Conservation (phyloP, 179 eudicot genomes). For the Drosera spatulata region DNA sequence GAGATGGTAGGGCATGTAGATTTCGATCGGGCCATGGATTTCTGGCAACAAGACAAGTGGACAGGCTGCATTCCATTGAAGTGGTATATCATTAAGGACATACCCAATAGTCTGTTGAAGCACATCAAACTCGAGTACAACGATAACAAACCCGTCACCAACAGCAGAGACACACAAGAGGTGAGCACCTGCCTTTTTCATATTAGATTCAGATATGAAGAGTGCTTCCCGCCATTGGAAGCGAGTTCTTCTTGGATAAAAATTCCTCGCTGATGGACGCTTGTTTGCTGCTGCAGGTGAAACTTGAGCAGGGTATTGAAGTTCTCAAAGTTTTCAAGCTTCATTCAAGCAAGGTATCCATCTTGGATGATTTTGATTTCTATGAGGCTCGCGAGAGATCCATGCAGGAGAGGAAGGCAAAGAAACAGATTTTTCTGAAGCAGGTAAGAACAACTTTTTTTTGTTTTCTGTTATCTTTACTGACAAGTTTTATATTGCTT, state of each 20-base stretch:
- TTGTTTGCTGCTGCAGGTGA: conserved; percentile 41
- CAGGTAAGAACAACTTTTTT: conserved; percentile 28
- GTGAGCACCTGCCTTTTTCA: conserved; percentile 15
- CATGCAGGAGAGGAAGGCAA: conserved; percentile 83
- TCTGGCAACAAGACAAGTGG: conserved; percentile 99
- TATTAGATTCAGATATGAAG: too few relatives aligned
- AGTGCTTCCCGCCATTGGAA: too few relatives aligned
- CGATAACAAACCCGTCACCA: conserved; percentile 90
- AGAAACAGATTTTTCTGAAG: conserved; percentile 57
- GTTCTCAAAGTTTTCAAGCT: conserved; percentile 64
- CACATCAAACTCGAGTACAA: conserved; percentile 79
- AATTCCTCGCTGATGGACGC: not conserved
- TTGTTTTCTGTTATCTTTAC: too few relatives aligned
- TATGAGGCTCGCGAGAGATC: conserved; percentile 73
- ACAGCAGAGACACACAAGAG: conserved; percentile 99
- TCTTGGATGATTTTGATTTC: conserved; percentile 81
- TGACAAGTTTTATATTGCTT: too few relatives aligned
- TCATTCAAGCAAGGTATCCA: conserved; percentile 59
- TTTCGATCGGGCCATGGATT: conserved; percentile 72
- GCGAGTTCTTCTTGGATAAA: not conserved
- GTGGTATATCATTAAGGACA: conserved; percentile 96
- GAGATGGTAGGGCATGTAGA: conserved; percentile 94
- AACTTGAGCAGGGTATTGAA: conserved; percentile 72
- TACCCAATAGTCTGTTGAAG: conserved; percentile 81
- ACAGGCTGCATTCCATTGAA: conserved; percentile 82